A percentile compares a stretch with the other conserved stretches of the same genome.
These are phyloP conservation scores for Aureobasidium musti DNA, from an alignment of 2,329 filamentous ascomycete species.

Conservation along the genomic window DNA sequence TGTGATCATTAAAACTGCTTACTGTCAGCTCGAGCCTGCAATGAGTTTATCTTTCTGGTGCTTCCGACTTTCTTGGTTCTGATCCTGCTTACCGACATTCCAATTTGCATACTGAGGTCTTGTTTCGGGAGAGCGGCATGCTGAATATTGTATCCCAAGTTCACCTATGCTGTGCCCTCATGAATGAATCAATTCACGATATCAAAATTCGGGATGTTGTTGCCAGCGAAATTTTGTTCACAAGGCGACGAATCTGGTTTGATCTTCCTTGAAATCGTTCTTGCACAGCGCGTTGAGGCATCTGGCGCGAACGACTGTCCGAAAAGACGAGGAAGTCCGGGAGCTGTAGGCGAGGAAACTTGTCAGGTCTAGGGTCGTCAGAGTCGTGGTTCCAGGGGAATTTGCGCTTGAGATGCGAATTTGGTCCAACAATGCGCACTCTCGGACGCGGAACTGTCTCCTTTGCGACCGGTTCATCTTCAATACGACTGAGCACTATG, in stretches of 20 bases:
- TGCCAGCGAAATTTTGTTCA: background rate
- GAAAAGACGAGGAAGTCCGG: background rate
- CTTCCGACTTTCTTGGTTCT: background rate
- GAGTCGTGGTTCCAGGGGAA: background rate
- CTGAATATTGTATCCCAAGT: background rate
- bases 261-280: background rate
- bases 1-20: background rate
- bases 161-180: background rate
- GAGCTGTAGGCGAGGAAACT: background rate
- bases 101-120: background rate
- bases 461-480: constrained; percentile 1
- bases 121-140: no score
- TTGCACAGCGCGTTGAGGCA: background rate
- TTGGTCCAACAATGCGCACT: background rate
- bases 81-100: background rate
- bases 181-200: background rate
- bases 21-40: background rate
- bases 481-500: background rate
- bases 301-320: constrained; percentile 5
- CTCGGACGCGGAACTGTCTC: background rate
- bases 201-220: background rate
- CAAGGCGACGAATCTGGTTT: background rate
- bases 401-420: constrained; percentile 5
- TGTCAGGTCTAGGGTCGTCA: background rate
- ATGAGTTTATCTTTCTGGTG: background rate